Conservation (phyloP, 2,329 filamentous ascomycete species). For the Pyrenochaeta sp. region DNA sequence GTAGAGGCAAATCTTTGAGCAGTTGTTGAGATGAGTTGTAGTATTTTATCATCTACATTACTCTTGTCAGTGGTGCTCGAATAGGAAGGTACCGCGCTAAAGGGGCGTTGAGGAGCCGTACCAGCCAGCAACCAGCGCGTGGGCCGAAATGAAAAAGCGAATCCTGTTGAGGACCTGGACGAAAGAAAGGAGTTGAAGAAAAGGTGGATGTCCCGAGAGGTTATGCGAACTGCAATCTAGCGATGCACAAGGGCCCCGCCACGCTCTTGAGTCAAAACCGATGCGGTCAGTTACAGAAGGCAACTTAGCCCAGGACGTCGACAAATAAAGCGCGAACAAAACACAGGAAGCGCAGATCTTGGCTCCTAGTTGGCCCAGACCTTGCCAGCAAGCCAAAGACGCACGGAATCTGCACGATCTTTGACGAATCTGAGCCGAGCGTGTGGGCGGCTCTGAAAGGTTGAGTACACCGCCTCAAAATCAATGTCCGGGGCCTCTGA, state of each 20-base stretch:
- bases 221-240: constrained; percentile 27
- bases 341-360: constrained; percentile 27
- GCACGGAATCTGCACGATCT: constrained; percentile 28
- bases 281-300: constrained; percentile 25
- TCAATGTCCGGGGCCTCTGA: constrained; percentile 22
- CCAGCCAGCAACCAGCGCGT: constrained; percentile 37
- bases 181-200: constrained; percentile 8
- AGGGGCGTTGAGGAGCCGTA: constrained; percentile 23
- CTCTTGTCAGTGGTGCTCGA: constrained; percentile 29
- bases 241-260: constrained; percentile 31
- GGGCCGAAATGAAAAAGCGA: constrained; percentile 21
- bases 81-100: constrained; percentile 27
- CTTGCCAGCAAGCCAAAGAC: constrained; percentile 21
- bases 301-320: constrained; percentile 18
- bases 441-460: constrained; percentile 28
- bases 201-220: constrained; percentile 11
- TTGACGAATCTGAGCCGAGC: constrained; percentile 22
- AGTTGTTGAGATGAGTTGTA: constrained; percentile 25
- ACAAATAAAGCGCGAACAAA: constrained; percentile 20
- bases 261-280: constrained; percentile 29
- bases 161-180: constrained; percentile 4
- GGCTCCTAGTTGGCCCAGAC: constrained; percentile 30
- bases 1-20: constrained; percentile 13
- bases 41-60: constrained; percentile 32
- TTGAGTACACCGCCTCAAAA: constrained; percentile 39